These are phyloP conservation scores for Vitis cinerea DNA, from an alignment of 164 flowering plant species.

Conservation along the genomic window DNA sequence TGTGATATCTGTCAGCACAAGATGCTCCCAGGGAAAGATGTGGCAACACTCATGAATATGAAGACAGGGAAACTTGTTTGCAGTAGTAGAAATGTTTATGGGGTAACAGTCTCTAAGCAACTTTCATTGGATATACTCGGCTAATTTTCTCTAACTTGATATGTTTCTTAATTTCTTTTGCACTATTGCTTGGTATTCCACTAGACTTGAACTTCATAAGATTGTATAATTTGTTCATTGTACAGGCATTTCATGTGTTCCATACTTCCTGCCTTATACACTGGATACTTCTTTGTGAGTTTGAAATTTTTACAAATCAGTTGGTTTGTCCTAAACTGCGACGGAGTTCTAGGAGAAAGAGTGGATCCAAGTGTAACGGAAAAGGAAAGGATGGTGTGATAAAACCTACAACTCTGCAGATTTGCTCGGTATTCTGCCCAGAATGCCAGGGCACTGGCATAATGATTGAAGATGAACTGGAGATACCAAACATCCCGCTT, in stretches of 20 bases:
- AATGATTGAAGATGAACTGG: slow-evolving; percentile 47
- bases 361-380: slow-evolving; percentile 31
- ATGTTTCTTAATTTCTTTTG: not conserved
- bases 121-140: not conserved
- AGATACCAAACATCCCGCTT: slow-evolving; percentile 51
- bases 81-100: slow-evolving; percentile 81
- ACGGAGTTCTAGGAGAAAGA: slow-evolving; percentile 36
- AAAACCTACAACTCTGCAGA: slow-evolving; percentile 13
- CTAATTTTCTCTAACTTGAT: not conserved
- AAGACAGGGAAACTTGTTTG: slow-evolving; percentile 81
- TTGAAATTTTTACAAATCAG: slow-evolving; percentile 42
- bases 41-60: slow-evolving; percentile 73
- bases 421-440: slow-evolving; percentile 73
- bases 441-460: slow-evolving; percentile 92
- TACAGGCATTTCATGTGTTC: slow-evolving; percentile 90
- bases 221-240: not conserved
- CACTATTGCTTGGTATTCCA: not conserved
- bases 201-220: not conserved
- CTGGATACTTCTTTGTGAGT: slow-evolving; percentile 86
- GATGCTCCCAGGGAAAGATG: slow-evolving; percentile 93
- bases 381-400: slow-evolving; percentile 17
- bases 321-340: slow-evolving; percentile 25
- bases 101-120: slow-evolving; percentile 46
- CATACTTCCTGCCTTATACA: slow-evolving; percentile 93
- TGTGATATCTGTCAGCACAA: slow-evolving; percentile 84